These are phyloP conservation scores for Hylodesmum podocarpum DNA, from an alignment of 306 rosid species.

Conservation along the genomic window DNA sequence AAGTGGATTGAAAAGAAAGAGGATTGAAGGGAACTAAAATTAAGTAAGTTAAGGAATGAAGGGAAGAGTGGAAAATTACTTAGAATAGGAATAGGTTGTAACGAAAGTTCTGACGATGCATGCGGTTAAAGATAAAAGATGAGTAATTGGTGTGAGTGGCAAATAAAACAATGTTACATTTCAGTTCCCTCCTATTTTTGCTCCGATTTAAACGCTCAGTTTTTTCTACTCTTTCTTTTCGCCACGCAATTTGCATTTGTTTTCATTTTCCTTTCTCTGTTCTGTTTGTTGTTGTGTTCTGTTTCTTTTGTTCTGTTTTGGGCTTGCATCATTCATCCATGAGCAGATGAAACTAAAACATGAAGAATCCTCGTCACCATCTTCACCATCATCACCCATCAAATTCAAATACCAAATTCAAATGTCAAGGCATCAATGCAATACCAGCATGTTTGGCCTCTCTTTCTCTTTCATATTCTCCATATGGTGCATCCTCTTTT, in stretches of 20 bases:
- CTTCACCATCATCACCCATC: background rate
- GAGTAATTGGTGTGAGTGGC: conserved; percentile 14
- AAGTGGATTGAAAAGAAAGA: too few species aligned
- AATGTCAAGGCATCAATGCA: conserved; percentile 32
- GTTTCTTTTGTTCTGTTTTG: background rate
- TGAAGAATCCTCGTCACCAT: conserved; percentile 39
- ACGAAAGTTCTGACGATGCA: background rate
- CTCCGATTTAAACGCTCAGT: conserved; percentile 6
- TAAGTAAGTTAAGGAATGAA: too few species aligned
- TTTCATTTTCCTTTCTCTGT: background rate
- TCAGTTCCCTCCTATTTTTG: background rate
- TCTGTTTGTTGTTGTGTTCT: background rate
- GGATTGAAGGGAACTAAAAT: too few species aligned
- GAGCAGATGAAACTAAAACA: conserved; percentile 42
- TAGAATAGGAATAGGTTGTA: background rate
- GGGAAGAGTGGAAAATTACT: background rate
- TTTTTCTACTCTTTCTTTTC: background rate
- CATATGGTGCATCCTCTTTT: conserved; percentile 61
- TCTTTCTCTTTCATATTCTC: conserved; percentile 68
- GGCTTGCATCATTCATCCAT: background rate
- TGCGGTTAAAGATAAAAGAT: background rate
- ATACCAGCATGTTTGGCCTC: conserved; percentile 51
- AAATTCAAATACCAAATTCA: conserved; percentile 26
- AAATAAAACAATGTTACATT: background rate
- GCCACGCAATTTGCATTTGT: background rate